Evolutionary conservation across 2,329 filamentous ascomycete species (phyloP).

Genomic region (Neopestalotiopsis clavispora): DNA sequence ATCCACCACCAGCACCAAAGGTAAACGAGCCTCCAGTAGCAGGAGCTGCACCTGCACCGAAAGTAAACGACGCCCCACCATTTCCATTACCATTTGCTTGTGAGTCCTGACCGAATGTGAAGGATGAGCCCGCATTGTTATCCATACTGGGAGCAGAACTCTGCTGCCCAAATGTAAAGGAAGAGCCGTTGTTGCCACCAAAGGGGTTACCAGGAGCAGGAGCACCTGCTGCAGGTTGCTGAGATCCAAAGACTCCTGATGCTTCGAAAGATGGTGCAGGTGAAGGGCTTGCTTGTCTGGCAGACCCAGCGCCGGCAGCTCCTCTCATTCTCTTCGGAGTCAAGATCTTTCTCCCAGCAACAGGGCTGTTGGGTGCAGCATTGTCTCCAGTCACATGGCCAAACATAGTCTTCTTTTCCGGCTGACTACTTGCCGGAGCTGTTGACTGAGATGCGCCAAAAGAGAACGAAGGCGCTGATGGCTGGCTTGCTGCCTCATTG

Average conservation of each 20-base stretch:
- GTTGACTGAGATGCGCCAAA: conserved; percentile 31
- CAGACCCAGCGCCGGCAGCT: neutral
- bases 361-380: conserved; percentile 6
- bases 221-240: conserved; percentile 45
- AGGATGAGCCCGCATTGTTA: conserved; percentile 33
- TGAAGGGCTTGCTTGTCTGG: conserved; percentile 24
- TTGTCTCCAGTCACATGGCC: conserved; percentile 2
- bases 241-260: conserved; percentile 42
- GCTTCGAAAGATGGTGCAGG: conserved; percentile 28
- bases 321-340: conserved; percentile 13
- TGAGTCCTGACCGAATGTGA: conserved; percentile 17
- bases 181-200: conserved; percentile 23
- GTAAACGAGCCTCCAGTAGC: conserved; percentile 38
- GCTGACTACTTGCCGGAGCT: neutral
- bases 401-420: conserved; percentile 16
- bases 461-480: conserved; percentile 5
- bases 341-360: conserved; percentile 13
- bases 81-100: conserved; percentile 22
- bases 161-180: conserved; percentile 27
- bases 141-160: conserved; percentile 33
- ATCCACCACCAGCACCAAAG: conserved; percentile 40
- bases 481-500: conserved; percentile 3
- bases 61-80: conserved; percentile 29
- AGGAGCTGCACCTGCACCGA: conserved; percentile 29
- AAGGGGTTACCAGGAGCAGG: conserved; percentile 27